A percentile compares a stretch with the other conserved stretches of the same genome.
Conservation (phyloP, 2,329 filamentous ascomycete species). For the Diaporthe citriasiana region DNA sequence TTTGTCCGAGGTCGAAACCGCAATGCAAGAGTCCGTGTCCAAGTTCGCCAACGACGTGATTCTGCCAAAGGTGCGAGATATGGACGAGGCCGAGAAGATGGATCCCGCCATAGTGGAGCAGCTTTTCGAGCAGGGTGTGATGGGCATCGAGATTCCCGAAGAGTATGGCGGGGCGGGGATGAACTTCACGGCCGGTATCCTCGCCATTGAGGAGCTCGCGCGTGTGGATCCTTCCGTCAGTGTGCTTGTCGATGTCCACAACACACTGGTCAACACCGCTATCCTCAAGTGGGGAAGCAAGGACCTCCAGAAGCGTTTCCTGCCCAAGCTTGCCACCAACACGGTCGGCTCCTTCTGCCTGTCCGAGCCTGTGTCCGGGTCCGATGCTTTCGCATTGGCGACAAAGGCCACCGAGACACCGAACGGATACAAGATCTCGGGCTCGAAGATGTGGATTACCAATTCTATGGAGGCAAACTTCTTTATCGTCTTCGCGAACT, state of each 20-base stretch:
- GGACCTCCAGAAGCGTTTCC: conserved; percentile 84
- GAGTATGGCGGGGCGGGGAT: conserved; percentile 97
- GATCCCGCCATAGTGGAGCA: conserved; percentile 89
- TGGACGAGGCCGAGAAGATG: conserved; percentile 98
- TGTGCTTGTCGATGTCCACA: conserved; percentile 97
- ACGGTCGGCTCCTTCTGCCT: conserved; percentile 94
- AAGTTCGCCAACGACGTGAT: conserved; percentile 94
- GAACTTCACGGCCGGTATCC: conserved; percentile 98
- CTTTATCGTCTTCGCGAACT: conserved; percentile 98
- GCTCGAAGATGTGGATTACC: conserved; percentile 99
- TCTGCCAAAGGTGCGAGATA: conserved; percentile 91
- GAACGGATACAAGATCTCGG: conserved; percentile 87
- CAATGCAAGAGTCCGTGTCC: conserved; percentile 90
- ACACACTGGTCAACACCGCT: conserved; percentile 96
- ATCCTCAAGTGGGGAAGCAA: conserved; percentile 87
- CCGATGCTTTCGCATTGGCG: conserved; percentile 94
- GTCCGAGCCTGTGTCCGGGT: conserved; percentile 92
- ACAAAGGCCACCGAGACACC: conserved; percentile 90
- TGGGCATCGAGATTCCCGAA: conserved; percentile 98
- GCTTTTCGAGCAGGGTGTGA: conserved; percentile 96
- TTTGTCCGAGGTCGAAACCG: conserved; percentile 87
- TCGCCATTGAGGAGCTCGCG: conserved; percentile 97
- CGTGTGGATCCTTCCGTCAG: conserved; percentile 94
- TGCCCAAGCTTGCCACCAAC: conserved; percentile 90
- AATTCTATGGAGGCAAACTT: conserved; percentile 94